Evolutionary conservation across 2,329 filamentous ascomycete genomes (phyloP), one percentile per base, ranked within the genome.

Genomic region (Diaporthe australafricana): DNA sequence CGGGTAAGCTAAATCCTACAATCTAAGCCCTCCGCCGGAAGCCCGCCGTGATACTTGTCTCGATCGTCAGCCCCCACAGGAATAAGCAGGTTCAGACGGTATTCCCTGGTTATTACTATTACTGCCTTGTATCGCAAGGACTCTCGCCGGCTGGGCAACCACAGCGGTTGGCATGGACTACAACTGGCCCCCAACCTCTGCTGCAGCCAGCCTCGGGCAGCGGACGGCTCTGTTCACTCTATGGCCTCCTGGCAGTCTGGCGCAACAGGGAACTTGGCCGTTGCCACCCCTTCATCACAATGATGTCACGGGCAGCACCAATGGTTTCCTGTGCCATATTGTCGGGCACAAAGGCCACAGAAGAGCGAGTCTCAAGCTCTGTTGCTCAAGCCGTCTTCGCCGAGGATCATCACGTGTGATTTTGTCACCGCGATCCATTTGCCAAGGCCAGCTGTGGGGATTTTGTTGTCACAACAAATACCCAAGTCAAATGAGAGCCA

Each of bases 1-100:
- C n/a, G 60, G 66, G 72, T 73, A 73, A 73, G 72, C 56, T 30
- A 25, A 30, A 9, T n/a, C 16, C n/a, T 17, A 8, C 14, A 6
- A 11, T 7, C 5, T 14, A 25, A 20, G 1, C 4, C 20, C 3
- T 5, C 12, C 42, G 27, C 60, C 32, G 8, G 42, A 48, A 5
- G 60, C 60, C 48, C 42, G 60, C 60, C n/a, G 14, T 48, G 3
- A 35, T 17, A 35, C 6, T 63, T 16, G 3, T 48, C 27, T 63
- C 42, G 12, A 22, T 45, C 35, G 42, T 35, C 42, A 48, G 22
- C n/a, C 60, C 12, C 60, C 27, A 25, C 5, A 25, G n/a, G 42
- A 47, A 32, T 17, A 11, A 20, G 40, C 12, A 45, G 17, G 6
- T 17, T 3, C 9, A 16, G 0, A 12, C n/a, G 17, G 30, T 62